phyloP scores from a whole-genome alignment of 1,284 basidiomycete genomes.

The Sporisorium reilianum region DNA sequence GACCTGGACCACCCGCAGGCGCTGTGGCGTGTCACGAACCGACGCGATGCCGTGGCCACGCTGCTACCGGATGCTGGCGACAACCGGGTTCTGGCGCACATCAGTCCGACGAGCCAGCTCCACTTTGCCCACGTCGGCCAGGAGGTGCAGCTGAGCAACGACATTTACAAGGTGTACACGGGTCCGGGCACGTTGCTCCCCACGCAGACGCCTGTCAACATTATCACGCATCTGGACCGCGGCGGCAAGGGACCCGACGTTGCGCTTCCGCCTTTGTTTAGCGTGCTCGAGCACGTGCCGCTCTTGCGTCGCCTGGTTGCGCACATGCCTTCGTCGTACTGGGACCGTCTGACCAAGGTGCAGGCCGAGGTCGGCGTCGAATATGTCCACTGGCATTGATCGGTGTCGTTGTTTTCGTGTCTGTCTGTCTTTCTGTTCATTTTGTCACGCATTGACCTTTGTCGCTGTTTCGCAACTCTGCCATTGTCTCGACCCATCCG shows the following conservation, averaged over 20 bases:
- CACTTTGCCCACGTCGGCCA: constrained; percentile 54
- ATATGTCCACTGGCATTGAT: constrained; percentile 23
- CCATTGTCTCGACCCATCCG: too few species aligned
- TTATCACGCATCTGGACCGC: constrained; percentile 42
- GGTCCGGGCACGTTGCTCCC: constrained; percentile 52
- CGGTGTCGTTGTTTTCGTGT: background rate
- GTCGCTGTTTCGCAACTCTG: constrained; percentile 3
- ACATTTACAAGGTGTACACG: constrained; percentile 31
- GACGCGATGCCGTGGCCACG: constrained; percentile 49
- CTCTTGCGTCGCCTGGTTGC: constrained; percentile 30
- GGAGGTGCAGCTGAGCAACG: constrained; percentile 40
- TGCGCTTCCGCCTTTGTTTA: constrained; percentile 21
- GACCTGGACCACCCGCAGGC: constrained; percentile 40
- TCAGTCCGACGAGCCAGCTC: constrained; percentile 47
- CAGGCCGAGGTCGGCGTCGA: constrained; percentile 27
- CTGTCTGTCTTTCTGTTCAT: background rate
- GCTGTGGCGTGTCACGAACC: constrained; percentile 50
- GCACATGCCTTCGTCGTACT: constrained; percentile 44
- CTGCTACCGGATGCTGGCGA: constrained; percentile 48
- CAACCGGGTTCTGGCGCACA: constrained; percentile 31
- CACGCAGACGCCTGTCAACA: constrained; percentile 27
- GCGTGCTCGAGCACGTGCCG: constrained; percentile 28
- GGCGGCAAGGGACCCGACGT: constrained; percentile 43
- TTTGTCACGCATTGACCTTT: background rate
- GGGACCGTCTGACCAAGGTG: constrained; percentile 43